Base-by-base conservation (phyloP, 768 basidiomycete genomes). In the Suillus subluteus region DNA sequence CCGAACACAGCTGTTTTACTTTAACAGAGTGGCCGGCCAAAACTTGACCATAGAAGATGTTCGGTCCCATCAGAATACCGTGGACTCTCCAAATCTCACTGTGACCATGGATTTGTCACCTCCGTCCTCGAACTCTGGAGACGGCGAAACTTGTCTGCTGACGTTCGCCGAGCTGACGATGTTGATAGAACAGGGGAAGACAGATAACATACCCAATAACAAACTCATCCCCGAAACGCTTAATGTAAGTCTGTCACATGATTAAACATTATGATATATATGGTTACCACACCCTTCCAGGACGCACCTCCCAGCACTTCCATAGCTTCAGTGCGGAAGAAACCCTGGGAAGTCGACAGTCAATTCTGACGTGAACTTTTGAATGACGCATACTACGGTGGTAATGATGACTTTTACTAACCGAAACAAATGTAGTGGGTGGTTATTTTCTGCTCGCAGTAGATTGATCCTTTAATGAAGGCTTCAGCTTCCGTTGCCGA, bases 191-290 rank as follows among this genome's bases (percentile, higher is more conserved):
- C 81, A 89, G 23, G 92, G 91, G 21, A 86, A 83, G 68, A 84
- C 86, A 4, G 90, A 91, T 69, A 78, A 88, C 73, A 92, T 94
- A 44, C 92, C 92, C 1, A 91, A 94, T 71, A 94, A 93, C 74
- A 91, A 88, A 69, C 67, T 82, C 63, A 91, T 94, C 55, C 87
- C 89, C 0, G 82, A 89, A n/a, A 79, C 74, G 2, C 70, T 94
- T 43, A 91, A 89, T 78, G 92, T 91, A 72, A 68, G 86, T 74
- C 43, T 41, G 26, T 63, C 48, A 44, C 37, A 48, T 68, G 46
- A 62, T 67, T 46, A n/a, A 35, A 37, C 21, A 6, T 40, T 38
- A 46, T 32, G 26, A 32, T 32, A 32, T 64, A 26, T 26, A 37
- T 15, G 56, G 65, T 62, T 52, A 62, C n/a, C 37, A 32, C 55